A percentile compares a stretch with the other conserved stretches of the same genome.
Conservation (phyloP, 768 basidiomycete species). For the Xerocomellus dryophilus region DNA sequence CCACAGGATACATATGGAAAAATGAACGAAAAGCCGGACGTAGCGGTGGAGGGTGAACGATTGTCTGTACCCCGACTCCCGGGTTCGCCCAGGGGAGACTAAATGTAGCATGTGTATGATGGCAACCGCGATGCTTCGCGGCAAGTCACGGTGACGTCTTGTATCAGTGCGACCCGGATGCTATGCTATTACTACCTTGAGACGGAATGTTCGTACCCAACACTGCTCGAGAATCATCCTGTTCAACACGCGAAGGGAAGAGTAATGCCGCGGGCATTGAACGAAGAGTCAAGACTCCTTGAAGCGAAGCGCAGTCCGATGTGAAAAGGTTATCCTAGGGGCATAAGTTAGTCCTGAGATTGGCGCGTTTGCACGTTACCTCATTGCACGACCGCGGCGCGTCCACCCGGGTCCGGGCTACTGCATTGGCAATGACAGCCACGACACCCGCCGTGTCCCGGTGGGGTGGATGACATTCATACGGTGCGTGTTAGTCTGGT, state of each 20-base stretch:
- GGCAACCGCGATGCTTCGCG: neutral
- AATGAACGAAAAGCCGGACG: neutral
- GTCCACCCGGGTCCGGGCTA: too few relatives aligned
- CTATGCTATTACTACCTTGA: neutral
- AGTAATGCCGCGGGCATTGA: neutral
- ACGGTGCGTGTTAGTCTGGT: neutral
- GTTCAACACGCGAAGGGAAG: neutral
- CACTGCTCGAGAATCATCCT: neutral
- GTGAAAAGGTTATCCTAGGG: neutral
- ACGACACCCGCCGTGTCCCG: too few relatives aligned
- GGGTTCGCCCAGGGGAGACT: too few relatives aligned
- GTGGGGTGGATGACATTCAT: neutral
- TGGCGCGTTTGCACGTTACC: neutral
- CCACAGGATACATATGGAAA: neutral
- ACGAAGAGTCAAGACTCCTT: neutral
- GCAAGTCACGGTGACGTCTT: neutral
- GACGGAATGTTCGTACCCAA: neutral
- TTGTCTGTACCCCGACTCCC: too few relatives aligned
- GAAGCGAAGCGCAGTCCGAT: neutral
- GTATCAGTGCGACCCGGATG: neutral
- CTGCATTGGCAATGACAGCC: too few relatives aligned
- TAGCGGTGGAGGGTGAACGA: too few relatives aligned
- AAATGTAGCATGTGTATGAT: neutral
- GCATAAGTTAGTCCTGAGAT: neutral
- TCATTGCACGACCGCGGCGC: too few relatives aligned